phyloP scores from a whole-genome alignment of 2,329 filamentous ascomycete species.

The Microcyclospora tardicrescens region DNA sequence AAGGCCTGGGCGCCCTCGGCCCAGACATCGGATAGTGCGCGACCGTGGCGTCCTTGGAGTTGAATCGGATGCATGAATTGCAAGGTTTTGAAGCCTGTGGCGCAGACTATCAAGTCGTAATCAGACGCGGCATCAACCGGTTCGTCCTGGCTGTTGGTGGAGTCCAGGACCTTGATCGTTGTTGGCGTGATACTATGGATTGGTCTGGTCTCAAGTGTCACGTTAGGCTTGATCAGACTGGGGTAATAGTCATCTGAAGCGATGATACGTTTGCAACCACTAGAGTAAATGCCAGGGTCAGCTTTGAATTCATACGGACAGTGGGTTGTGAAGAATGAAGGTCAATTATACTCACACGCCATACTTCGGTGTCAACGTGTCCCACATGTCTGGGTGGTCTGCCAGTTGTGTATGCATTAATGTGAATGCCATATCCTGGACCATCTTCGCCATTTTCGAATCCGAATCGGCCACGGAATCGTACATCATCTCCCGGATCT shows the following conservation, averaged over 20 bases:
- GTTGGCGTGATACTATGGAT: slow-evolving; percentile 36
- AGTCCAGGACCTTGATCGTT: slow-evolving; percentile 32
- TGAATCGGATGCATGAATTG: slow-evolving; percentile 48
- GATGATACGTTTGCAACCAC: slow-evolving; percentile 43
- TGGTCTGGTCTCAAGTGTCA: slow-evolving; percentile 37
- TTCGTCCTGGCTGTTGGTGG: slow-evolving; percentile 19
- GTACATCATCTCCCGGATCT: slow-evolving; percentile 39
- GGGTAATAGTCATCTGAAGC: slow-evolving; percentile 45
- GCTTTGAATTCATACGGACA: too few relatives aligned
- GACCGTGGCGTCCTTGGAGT: slow-evolving; percentile 34
- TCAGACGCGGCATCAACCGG: slow-evolving; percentile 18
- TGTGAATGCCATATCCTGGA: slow-evolving; percentile 23
- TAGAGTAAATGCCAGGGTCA: too few relatives aligned
- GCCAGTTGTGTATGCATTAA: slow-evolving; percentile 37
- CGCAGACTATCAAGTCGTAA: slow-evolving; percentile 44
- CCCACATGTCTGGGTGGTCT: slow-evolving; percentile 37
- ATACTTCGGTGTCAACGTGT: slow-evolving; percentile 42
- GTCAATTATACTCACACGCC: slow-evolving; percentile 19
- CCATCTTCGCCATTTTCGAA: slow-evolving; percentile 28
- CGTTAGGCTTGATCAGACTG: slow-evolving; percentile 34
- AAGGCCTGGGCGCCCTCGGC: slow-evolving; percentile 38
- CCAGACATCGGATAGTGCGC: slow-evolving; percentile 40
- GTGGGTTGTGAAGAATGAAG: too few relatives aligned
- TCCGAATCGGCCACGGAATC: slow-evolving; percentile 31
- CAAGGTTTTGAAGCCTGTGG: slow-evolving; percentile 46